These are phyloP conservation scores for Hyphodiscus sp. DNA, from an alignment of 2,329 filamentous ascomycete genomes.

Conservation along the genomic window DNA sequence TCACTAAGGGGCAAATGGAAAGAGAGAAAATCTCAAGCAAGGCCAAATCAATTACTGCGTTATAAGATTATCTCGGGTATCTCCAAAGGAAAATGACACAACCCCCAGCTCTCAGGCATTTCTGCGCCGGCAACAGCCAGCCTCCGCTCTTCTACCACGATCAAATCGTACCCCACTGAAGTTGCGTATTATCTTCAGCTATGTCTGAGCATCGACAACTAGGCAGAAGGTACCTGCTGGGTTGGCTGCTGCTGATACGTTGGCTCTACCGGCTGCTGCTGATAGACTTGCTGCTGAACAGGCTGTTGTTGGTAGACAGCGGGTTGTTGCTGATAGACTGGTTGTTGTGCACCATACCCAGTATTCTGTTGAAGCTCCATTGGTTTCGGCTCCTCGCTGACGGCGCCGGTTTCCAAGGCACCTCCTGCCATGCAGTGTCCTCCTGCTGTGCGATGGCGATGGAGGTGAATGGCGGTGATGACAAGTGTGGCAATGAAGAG, in stretches of 20 bases:
- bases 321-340: background rate
- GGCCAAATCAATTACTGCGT: background rate
- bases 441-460: background rate
- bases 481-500: background rate
- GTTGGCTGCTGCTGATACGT: background rate
- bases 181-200: background rate
- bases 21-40: background rate
- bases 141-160: background rate
- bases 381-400: background rate
- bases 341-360: background rate
- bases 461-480: background rate
- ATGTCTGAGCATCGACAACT: background rate
- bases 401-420: background rate
- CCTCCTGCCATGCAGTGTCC: background rate
- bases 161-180: background rate
- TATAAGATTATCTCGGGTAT: background rate
- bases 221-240: background rate
- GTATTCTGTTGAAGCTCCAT: background rate
- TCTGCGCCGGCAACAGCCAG: background rate
- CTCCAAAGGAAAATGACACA: background rate
- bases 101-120: background rate
- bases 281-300: background rate
- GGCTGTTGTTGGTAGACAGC: background rate
- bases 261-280: background rate
- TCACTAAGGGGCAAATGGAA: no score